Conservation (phyloP, 2,329 filamentous ascomycete genomes). For the Leptographium wingfieldii region DNA sequence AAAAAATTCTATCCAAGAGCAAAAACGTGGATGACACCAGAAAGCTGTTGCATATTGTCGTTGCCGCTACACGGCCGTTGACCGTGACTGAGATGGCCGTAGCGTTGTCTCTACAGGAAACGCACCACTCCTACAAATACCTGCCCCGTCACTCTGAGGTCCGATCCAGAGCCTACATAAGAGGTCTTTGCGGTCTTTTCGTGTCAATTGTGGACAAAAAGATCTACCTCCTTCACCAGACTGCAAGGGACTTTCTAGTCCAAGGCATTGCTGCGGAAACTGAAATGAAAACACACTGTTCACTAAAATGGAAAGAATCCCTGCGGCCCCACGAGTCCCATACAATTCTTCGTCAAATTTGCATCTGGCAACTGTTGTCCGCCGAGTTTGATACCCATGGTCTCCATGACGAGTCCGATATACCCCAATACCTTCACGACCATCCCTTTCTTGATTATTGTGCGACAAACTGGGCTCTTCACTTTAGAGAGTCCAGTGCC, state of each 20-base stretch:
- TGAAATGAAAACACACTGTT: no score
- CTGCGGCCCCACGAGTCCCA: no score
- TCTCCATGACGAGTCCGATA: no score
- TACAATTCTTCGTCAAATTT: no score
- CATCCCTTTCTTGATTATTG: no score
- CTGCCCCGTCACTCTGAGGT: background rate
- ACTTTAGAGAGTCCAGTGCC: no score
- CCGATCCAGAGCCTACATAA: background rate
- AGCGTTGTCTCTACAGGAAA: conserved; percentile 14
- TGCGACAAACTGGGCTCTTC: no score
- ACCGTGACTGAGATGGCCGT: conserved; percentile 20
- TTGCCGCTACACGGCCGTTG: conserved; percentile 21
- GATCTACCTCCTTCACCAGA: conserved; percentile 27
- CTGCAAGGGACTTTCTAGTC: conserved; percentile 24
- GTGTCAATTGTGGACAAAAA: conserved; percentile 22
- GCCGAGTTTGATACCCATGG: no score
- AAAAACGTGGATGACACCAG: conserved; percentile 14
- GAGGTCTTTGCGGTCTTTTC: conserved; percentile 14
- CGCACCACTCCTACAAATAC: background rate
- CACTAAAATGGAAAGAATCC: no score
- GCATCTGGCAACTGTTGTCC: no score
- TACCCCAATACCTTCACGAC: no score
- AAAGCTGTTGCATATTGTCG: conserved; percentile 18
- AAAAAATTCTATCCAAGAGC: conserved; percentile 21
- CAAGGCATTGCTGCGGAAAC: no score